Conservation (phyloP, 2,329 filamentous ascomycete species). For the Penicillium sp. region DNA sequence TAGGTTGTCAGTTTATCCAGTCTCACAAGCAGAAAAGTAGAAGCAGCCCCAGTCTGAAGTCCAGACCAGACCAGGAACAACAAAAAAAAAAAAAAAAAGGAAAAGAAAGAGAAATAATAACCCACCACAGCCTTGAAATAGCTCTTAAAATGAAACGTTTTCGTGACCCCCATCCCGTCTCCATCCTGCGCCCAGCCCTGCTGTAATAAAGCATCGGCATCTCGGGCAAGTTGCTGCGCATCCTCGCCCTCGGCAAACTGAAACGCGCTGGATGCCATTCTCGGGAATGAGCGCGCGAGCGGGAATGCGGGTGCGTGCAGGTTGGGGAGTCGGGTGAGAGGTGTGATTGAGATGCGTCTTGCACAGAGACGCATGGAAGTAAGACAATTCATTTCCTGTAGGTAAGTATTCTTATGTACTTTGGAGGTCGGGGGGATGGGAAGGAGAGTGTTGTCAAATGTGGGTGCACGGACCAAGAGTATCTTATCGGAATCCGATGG, state of each 20-base stretch:
- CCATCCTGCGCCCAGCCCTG: conserved; percentile 38
- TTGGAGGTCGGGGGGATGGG: too few relatives aligned
- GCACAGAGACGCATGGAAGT: conserved; percentile 3
- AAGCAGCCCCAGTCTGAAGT: background rate
- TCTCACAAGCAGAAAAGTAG: background rate
- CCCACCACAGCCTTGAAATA: conserved; percentile 43
- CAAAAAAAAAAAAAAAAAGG: background rate
- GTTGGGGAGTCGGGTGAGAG: background rate
- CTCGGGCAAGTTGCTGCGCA: conserved; percentile 24
- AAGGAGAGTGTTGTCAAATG: background rate
- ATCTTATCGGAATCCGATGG: background rate
- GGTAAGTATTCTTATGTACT: background rate
- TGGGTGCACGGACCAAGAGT: conserved; percentile 3
- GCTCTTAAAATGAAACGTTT: conserved; percentile 42
- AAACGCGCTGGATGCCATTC: conserved; percentile 21
- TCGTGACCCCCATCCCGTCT: conserved; percentile 36
- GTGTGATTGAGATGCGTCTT: background rate
- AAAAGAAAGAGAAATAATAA: background rate
- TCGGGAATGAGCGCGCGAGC: conserved; percentile 5
- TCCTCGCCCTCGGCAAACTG: conserved; percentile 34
- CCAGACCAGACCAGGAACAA: background rate
- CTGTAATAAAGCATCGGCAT: conserved; percentile 27
- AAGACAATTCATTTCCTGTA: conserved; percentile 1
- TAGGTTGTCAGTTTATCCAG: background rate
- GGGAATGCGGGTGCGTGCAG: background rate